These are phyloP conservation scores for Kregervanrija delftensis DNA, from an alignment of 805 yeast species.

Conservation along the genomic window DNA sequence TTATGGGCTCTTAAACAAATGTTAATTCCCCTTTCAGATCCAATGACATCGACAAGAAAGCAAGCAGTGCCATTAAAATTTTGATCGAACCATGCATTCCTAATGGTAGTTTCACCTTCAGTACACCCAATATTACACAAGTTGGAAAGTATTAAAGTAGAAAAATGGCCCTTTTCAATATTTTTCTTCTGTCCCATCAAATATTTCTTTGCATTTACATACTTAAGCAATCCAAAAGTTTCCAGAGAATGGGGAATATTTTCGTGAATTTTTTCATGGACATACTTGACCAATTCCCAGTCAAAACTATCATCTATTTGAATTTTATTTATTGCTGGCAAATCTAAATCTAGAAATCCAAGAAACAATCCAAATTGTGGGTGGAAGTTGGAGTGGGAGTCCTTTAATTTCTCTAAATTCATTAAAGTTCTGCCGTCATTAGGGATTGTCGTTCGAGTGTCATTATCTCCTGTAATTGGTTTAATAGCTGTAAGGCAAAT, in stretches of 20 bases:
- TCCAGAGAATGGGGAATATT: neutral
- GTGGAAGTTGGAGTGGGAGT: slow-evolving; percentile 5
- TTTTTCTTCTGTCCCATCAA: neutral
- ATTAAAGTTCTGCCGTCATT: slow-evolving; percentile 13
- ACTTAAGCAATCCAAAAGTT: neutral
- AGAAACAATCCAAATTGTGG: slow-evolving; percentile 13
- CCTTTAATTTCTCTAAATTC: neutral
- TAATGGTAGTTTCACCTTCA: neutral
- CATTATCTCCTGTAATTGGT: slow-evolving; percentile 10
- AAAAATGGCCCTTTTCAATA: too few relatives aligned
- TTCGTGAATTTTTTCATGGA: slow-evolving; percentile 4
- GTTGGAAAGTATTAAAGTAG: too few relatives aligned
- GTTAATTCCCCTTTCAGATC: too few relatives aligned
- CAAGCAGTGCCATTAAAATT: too few relatives aligned
- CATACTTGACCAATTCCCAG: slow-evolving; percentile 5
- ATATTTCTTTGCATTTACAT: neutral
- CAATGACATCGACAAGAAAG: too few relatives aligned
- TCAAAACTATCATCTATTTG: slow-evolving; percentile 1
- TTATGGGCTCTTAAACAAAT: too few relatives aligned
- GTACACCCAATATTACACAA: neutral
- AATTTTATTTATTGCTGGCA: slow-evolving; percentile 12
- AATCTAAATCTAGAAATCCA: slow-evolving; percentile 8
- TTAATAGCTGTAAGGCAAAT: slow-evolving; percentile 8
- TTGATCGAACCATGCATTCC: too few relatives aligned
- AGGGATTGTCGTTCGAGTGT: slow-evolving; percentile 13